phyloP scores from a whole-genome alignment of 2,329 filamentous ascomycete genomes.

The Venturiaceae sp. region DNA sequence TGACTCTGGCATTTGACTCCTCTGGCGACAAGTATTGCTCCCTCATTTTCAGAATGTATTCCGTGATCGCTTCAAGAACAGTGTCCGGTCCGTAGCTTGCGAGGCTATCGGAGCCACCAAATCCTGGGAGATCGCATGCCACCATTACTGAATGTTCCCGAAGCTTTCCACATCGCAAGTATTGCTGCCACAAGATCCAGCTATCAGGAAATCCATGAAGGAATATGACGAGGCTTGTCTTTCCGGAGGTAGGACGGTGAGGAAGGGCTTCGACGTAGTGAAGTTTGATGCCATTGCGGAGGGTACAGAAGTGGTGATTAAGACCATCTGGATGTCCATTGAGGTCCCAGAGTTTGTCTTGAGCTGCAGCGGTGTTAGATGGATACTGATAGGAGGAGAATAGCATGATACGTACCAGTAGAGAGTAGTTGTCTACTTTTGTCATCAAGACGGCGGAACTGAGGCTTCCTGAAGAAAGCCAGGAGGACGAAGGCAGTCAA shows the following conservation, averaged over 20 bases:
- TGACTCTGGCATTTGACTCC: constrained; percentile 16
- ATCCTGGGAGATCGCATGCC: constrained; percentile 49
- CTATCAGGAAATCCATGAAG: constrained; percentile 53
- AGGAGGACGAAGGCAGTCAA: constrained; percentile 14
- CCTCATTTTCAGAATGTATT: constrained; percentile 43
- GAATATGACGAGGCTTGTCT: constrained; percentile 37
- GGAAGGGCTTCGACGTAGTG: constrained; percentile 42
- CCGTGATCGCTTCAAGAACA: constrained; percentile 42
- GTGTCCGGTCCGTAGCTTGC: constrained; percentile 38
- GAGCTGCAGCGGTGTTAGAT: constrained; percentile 26
- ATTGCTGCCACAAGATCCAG: constrained; percentile 42
- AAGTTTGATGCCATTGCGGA: constrained; percentile 39
- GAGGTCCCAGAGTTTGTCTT: constrained; percentile 44
- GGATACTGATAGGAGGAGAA: neutral
- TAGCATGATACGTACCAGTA: constrained; percentile 14
- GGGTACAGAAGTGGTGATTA: constrained; percentile 41
- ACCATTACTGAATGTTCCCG: constrained; percentile 35
- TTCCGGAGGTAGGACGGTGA: constrained; percentile 15
- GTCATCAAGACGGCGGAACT: constrained; percentile 16
- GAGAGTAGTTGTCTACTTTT: constrained; percentile 20
- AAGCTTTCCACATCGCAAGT: constrained; percentile 28
- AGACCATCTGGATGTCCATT: constrained; percentile 34
- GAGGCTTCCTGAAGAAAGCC: constrained; percentile 17
- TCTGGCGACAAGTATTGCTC: constrained; percentile 26
- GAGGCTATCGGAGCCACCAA: constrained; percentile 46